Evolutionary conservation across 2,329 filamentous ascomycete genomes (phyloP).

Genomic region (Massarina eburnea): DNA sequence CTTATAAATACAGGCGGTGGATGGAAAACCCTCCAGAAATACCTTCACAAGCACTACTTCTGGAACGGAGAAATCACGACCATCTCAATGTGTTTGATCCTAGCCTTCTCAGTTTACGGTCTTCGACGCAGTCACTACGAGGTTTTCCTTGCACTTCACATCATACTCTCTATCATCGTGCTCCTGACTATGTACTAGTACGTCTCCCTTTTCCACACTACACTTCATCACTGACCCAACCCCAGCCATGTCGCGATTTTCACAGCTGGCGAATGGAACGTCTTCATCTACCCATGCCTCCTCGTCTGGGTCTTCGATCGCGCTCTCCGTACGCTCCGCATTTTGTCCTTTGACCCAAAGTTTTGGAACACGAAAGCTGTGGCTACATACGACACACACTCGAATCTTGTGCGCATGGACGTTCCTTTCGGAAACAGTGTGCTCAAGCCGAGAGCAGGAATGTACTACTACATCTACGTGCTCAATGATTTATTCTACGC

Average conservation of each 20-base stretch:
- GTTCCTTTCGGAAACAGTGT: constrained; percentile 40
- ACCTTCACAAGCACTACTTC: constrained; percentile 52
- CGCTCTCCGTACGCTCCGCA: constrained; percentile 47
- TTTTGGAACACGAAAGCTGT: constrained; percentile 40
- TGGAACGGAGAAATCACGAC: constrained; percentile 52
- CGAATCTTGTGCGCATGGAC: constrained; percentile 53
- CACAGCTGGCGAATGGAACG: constrained; percentile 48
- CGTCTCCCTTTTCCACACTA: constrained; percentile 31
- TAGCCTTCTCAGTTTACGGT: constrained; percentile 54
- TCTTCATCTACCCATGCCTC: constrained; percentile 54
- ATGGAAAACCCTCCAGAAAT: constrained; percentile 42
- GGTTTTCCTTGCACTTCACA: constrained; percentile 47
- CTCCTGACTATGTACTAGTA: constrained; percentile 56
- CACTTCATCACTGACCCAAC: background rate
- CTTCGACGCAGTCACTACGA: constrained; percentile 54
- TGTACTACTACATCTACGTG: constrained; percentile 56
- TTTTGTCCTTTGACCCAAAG: constrained; percentile 48
- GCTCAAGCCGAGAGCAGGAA: constrained; percentile 46
- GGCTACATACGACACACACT: constrained; percentile 47
- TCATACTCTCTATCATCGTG: constrained; percentile 46
- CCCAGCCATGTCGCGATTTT: constrained; percentile 57
- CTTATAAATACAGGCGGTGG: constrained; percentile 21
- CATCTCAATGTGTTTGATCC: constrained; percentile 47
- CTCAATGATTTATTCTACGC: constrained; percentile 48
- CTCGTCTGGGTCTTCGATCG: constrained; percentile 56